Percentiles rank a stretch among this genome's conserved stretches.
phyloP scores from a whole-genome alignment of 768 basidiomycete genomes.

The Termitomyces sp. region DNA sequence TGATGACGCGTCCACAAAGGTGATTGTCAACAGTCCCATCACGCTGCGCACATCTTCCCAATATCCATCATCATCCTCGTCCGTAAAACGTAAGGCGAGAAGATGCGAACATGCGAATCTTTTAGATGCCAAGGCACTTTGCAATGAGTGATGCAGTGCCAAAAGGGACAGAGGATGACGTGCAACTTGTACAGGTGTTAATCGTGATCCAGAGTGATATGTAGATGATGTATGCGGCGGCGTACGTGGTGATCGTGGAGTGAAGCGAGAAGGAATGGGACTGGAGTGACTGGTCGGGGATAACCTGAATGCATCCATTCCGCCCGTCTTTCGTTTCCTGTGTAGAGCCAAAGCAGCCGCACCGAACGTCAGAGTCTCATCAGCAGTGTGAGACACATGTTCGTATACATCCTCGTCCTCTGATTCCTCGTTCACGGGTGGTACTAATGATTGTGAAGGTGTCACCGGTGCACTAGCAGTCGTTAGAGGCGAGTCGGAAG shows the following conservation, averaged over 20 bases:
- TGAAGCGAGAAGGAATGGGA: constrained; percentile 18
- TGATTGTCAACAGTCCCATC: constrained; percentile 61
- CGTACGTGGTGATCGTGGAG: constrained; percentile 25
- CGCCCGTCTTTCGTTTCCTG: constrained; percentile 44
- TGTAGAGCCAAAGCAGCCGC: constrained; percentile 57
- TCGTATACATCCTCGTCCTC: constrained; percentile 16
- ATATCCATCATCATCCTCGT: constrained; percentile 69
- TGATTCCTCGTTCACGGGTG: constrained; percentile 27
- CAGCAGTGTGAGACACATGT: constrained; percentile 12
- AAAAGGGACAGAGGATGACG: constrained; percentile 67
- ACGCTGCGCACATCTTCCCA: constrained; percentile 84
- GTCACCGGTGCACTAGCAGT: constrained; percentile 36
- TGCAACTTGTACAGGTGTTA: constrained; percentile 54
- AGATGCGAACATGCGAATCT: constrained; percentile 78
- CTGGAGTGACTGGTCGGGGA: constrained; percentile 30
- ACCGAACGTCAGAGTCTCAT: constrained; percentile 41
- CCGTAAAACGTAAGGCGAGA: constrained; percentile 68
- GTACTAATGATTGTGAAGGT: constrained; percentile 9
- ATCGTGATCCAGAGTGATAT: constrained; percentile 47
- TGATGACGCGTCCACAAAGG: constrained; percentile 60
- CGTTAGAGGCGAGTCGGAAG: constrained; percentile 14
- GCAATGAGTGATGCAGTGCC: constrained; percentile 54
- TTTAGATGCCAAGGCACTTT: constrained; percentile 65
- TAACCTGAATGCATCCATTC: constrained; percentile 43
- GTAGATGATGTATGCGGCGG: constrained; percentile 23